A percentile compares a stretch with the other conserved stretches of the same genome.
Evolutionary conservation across 1,284 basidiomycete genomes (phyloP).

Genomic region (Porphyrellus sp.): DNA sequence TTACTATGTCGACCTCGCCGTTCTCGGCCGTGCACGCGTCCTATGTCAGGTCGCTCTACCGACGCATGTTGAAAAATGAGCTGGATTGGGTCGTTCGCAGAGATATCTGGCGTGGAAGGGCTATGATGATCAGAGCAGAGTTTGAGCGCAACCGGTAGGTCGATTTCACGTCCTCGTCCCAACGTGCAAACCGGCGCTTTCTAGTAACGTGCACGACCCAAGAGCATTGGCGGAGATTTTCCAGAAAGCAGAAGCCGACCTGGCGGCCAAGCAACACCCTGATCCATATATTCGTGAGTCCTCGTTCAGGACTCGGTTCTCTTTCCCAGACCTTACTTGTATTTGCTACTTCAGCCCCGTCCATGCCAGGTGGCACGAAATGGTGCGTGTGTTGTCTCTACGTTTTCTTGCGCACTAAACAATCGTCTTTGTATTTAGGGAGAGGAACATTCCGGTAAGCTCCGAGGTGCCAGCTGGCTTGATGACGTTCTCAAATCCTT

Average conservation of each 20-base stretch:
- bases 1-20: slow-evolving; percentile 47
- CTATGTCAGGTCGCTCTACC: slow-evolving; percentile 92
- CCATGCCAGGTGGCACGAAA: slow-evolving; percentile 83
- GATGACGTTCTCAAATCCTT: slow-evolving; percentile 2
- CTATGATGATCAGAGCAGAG: slow-evolving; percentile 83
- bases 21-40: slow-evolving; percentile 79
- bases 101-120: slow-evolving; percentile 82
- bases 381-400: slow-evolving; percentile 56
- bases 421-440: slow-evolving; percentile 43
- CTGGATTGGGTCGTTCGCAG: slow-evolving; percentile 87
- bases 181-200: background rate
- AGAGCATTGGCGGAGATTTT: slow-evolving; percentile 80
- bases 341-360: slow-evolving; percentile 55
- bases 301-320: background rate
- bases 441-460: slow-evolving; percentile 70
- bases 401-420: slow-evolving; percentile 16
- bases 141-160: slow-evolving; percentile 89
- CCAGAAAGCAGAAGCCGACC: slow-evolving; percentile 75
- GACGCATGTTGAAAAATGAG: slow-evolving; percentile 79
- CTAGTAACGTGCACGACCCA: slow-evolving; percentile 85
- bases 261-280: slow-evolving; percentile 73
- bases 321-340: slow-evolving; percentile 1
- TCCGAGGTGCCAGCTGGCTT: background rate
- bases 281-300: slow-evolving; percentile 86
- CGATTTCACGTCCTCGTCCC: background rate